phyloP scores from a whole-genome alignment of 768 basidiomycete genomes.

The Leccinum sublutescens region DNA sequence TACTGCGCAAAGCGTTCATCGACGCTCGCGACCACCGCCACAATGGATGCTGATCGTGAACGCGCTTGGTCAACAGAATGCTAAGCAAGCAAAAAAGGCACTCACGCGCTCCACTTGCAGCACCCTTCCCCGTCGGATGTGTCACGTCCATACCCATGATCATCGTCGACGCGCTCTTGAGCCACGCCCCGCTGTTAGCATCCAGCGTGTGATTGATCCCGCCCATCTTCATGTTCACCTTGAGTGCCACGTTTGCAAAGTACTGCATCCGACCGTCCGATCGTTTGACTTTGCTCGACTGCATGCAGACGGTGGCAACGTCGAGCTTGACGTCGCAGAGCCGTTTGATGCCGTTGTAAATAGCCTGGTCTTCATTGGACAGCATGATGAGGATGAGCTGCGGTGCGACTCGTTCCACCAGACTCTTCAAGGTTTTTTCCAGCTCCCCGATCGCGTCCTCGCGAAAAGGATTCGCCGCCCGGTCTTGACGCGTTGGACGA shows the following conservation, averaged over 20 bases:
- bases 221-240: constrained; percentile 56
- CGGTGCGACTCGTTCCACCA: constrained; percentile 3
- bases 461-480: constrained; percentile 48
- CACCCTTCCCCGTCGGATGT: constrained; percentile 64
- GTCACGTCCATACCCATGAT: constrained; percentile 65
- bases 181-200: constrained; percentile 37
- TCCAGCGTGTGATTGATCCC: constrained; percentile 52
- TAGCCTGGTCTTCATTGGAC: constrained; percentile 43
- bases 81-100: not conserved
- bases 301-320: constrained; percentile 67
- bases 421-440: not conserved
- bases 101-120: constrained; percentile 46
- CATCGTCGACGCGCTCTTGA: constrained; percentile 46
- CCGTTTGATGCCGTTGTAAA: constrained; percentile 52
- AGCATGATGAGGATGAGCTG: constrained; percentile 44
- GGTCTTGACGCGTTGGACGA: constrained; percentile 41
- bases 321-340: constrained; percentile 50
- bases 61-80: not conserved
- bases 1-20: constrained; percentile 48
- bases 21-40: constrained; percentile 52
- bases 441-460: constrained; percentile 41
- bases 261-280: constrained; percentile 52
- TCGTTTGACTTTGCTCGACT: constrained; percentile 56
- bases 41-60: constrained; percentile 40
- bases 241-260: constrained; percentile 54